Evolutionary conservation across 805 yeast genomes (phyloP).

Genomic region (Debaryomyces tyrocola): DNA sequence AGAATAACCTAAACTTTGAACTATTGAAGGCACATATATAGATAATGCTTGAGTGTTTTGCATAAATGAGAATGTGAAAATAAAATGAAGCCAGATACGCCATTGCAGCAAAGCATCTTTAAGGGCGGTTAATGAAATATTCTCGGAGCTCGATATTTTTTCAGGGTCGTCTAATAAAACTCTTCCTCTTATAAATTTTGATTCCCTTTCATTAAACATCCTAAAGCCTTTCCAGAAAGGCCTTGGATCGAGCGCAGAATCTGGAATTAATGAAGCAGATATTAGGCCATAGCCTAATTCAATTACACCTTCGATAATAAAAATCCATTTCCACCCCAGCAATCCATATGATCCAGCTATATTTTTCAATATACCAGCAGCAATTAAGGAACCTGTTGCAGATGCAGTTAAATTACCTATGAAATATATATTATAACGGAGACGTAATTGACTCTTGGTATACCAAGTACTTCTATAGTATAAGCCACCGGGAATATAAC

Average conservation of each 20-base stretch:
- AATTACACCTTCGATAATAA: constrained; percentile 6
- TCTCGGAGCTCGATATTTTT: constrained; percentile 4
- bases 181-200: constrained; percentile 7
- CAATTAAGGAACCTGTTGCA: constrained; percentile 3
- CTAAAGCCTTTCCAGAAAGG: constrained; percentile 4
- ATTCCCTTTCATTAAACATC: constrained; percentile 8
- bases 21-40: constrained; percentile 11
- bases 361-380: constrained; percentile 5
- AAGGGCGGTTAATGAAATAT: constrained; percentile 4
- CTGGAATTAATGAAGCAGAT: constrained; percentile 3
- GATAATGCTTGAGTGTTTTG: constrained; percentile 8
- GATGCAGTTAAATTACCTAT: constrained; percentile 2
- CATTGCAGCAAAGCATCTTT: constrained; percentile 5
- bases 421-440: constrained; percentile 3
- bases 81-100: constrained; percentile 8
- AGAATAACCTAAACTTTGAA: constrained; percentile 9
- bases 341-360: constrained; percentile 2
- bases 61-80: constrained; percentile 5
- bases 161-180: constrained; percentile 14
- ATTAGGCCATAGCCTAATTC: background rate
- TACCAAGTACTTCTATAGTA: constrained; percentile 44
- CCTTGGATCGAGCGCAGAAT: constrained; percentile 2
- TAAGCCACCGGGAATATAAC: constrained; percentile 41
- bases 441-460: constrained; percentile 15
- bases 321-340: constrained; percentile 9